These are phyloP conservation scores for Escallonia herrerae DNA, from an alignment of 129 eudicot genomes.

Conservation along the genomic window DNA sequence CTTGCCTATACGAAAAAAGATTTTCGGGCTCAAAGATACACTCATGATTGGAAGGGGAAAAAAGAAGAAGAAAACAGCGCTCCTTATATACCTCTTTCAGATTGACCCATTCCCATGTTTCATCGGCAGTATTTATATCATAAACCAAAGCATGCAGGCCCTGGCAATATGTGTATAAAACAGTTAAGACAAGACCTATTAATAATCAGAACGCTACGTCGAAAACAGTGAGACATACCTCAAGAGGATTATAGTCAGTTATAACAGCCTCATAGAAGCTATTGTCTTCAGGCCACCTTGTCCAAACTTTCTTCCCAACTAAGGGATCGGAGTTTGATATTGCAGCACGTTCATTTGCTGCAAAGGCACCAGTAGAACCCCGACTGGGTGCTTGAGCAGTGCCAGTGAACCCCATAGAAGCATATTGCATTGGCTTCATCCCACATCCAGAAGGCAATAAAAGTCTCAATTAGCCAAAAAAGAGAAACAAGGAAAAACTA, in stretches of 20 bases:
- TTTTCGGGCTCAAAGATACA: too few species aligned
- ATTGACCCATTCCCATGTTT: constrained; percentile 73
- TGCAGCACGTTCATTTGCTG: constrained; percentile 20
- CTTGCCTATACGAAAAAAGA: too few species aligned
- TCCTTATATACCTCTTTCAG: constrained; percentile 44
- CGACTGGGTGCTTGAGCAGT: constrained; percentile 38
- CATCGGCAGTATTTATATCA: constrained; percentile 43
- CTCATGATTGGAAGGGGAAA: too few species aligned
- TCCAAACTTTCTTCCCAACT: constrained; percentile 67
- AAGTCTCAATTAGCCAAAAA: neutral
- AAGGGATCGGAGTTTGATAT: constrained; percentile 36
- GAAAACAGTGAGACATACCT: constrained; percentile 19
- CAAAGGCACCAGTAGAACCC: constrained; percentile 26
- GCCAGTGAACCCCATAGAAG: constrained; percentile 38
- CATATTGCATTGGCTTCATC: constrained; percentile 44
- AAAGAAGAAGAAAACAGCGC: too few species aligned
- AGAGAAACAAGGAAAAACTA: neutral
- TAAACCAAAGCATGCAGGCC: constrained; percentile 65
- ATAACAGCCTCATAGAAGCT: constrained; percentile 64
- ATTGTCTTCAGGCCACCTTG: constrained; percentile 69
- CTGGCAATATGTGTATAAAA: constrained; percentile 17
- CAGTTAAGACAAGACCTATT: neutral
- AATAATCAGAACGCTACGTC: too few species aligned
- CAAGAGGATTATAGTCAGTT: constrained; percentile 34
- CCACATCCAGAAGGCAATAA: constrained; percentile 1